Base-by-base conservation (phyloP, 768 basidiomycete genomes). In the Tricholoma bakamatsutake region DNA sequence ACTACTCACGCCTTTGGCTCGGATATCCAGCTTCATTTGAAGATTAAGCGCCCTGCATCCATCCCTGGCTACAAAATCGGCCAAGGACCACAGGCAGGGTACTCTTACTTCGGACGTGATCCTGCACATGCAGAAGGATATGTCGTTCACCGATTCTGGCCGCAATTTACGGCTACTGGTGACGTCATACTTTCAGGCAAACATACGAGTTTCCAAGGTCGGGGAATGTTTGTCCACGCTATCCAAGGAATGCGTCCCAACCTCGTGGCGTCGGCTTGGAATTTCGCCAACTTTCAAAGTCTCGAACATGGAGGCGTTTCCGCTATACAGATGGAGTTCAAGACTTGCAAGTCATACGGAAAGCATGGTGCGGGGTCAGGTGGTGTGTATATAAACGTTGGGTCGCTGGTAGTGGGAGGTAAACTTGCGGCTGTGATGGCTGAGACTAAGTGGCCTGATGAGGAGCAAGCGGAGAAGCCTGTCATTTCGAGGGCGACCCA, bases 171-270 rank as follows among this genome's bases (percentile, higher is more conserved):
- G 30, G 81, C 78, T 15, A 74, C 76, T 24, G 95, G 95, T 5
- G 79, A 82, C 61, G 65, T 95, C 69, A 81, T 89, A 48, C 69
- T 75, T 59, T 80, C 83, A 31, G 90, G 90, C 43, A 71, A 81
- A 55, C 86, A 86, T 5, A 71, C 74, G 54, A 49, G 74, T 7
- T 71, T 83, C 53, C 68, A 80, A 31, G 90, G 88, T 43, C 73
- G 80, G 35, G 91, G 92, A 28, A 90, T 93, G 88, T 85, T 96
- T 69, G 80, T 95, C 17, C 91, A 96, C 69, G 96, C 96, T 45
- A 97, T 98, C 68, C 96, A 98, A 68, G 97, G 96, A 69, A 96
- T 99, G 93, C 83, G 93, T 7, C 94, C 96, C 49, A 90, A 99
- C 71, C 80, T 93, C 54, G 84, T 97, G 63, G 97, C 97, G 12